Conservation (phyloP, 768 basidiomycete species). For the Suillus clintonianus region DNA sequence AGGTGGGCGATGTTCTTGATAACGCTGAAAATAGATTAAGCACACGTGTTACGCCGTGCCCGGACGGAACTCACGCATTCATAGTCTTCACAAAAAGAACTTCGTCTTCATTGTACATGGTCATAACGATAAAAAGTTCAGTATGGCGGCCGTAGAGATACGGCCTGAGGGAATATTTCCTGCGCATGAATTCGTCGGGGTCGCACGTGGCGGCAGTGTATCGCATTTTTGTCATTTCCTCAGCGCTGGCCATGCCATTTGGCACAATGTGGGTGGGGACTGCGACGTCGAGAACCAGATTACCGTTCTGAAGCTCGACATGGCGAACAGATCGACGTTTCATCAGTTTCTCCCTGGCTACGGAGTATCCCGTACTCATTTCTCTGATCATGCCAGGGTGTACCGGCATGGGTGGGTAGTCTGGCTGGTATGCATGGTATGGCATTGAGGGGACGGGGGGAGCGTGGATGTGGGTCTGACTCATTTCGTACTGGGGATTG, state of each 20-base stretch:
- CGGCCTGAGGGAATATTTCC: constrained; percentile 75
- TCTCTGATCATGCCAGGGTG: constrained; percentile 50
- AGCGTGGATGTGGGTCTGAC: constrained; percentile 40
- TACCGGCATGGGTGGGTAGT: constrained; percentile 63
- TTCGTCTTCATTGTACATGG: constrained; percentile 95
- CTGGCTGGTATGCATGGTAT: constrained; percentile 41
- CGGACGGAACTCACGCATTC: constrained; percentile 63
- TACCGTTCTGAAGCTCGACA: constrained; percentile 79
- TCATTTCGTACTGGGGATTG: constrained; percentile 61
- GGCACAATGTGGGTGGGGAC: constrained; percentile 81
- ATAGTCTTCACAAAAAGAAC: constrained; percentile 77
- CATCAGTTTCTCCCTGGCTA: constrained; percentile 78
- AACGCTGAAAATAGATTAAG: constrained; percentile 47
- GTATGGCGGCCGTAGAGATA: constrained; percentile 80
- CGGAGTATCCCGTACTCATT: constrained; percentile 60
- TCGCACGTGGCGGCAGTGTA: constrained; percentile 91
- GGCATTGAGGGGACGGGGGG: constrained; percentile 60
- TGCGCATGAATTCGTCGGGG: constrained; percentile 83
- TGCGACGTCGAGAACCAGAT: constrained; percentile 80
- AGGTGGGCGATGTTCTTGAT: constrained; percentile 86
- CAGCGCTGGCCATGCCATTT: constrained; percentile 56
- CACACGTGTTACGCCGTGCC: constrained; percentile 2
- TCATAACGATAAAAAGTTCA: constrained; percentile 94
- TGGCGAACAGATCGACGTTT: constrained; percentile 77
- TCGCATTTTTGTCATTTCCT: constrained; percentile 82